These are phyloP conservation scores for Cylindrotheca fusiformis DNA, from an alignment of 108 stramenopile species.

Conservation along the genomic window DNA sequence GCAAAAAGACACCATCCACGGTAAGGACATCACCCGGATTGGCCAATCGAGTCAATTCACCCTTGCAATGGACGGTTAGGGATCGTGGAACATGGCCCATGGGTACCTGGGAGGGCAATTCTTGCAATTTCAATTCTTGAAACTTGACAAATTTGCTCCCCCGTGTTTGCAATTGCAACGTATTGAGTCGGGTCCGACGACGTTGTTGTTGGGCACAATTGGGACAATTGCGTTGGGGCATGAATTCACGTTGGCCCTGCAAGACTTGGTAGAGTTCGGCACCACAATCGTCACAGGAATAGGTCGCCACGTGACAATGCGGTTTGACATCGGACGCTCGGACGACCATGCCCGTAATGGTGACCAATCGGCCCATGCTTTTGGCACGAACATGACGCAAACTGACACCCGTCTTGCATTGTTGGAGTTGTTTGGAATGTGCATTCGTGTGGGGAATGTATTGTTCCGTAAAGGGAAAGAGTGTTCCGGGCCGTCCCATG, in stretches of 20 bases:
- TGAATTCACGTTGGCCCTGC: slow-evolving; percentile 65
- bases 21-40: slow-evolving; percentile 96
- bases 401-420: slow-evolving; percentile 40
- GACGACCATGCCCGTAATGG: slow-evolving; percentile 90
- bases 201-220: slow-evolving; percentile 38
- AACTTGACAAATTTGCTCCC: slow-evolving; percentile 96
- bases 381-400: slow-evolving; percentile 78
- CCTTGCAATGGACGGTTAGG: slow-evolving; percentile 89
- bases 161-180: slow-evolving; percentile 88
- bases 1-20: slow-evolving; percentile 91
- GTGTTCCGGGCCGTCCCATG: slow-evolving; percentile 48
- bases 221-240: slow-evolving; percentile 80
- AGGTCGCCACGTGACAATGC: slow-evolving; percentile 91
- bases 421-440: not conserved
- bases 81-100: slow-evolving; percentile 96
- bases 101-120: slow-evolving; percentile 95
- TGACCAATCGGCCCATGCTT: slow-evolving; percentile 90
- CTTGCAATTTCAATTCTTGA: slow-evolving; percentile 97
- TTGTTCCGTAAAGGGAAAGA: slow-evolving; percentile 64
- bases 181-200: slow-evolving; percentile 4
- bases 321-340: slow-evolving; percentile 96
- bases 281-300: slow-evolving; percentile 97
- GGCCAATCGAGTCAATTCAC: slow-evolving; percentile 86
- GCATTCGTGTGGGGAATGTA: slow-evolving; percentile 12
- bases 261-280: slow-evolving; percentile 94